phyloP scores from a whole-genome alignment of 2,329 filamentous ascomycete species.

The Podosphaera xanthii region DNA sequence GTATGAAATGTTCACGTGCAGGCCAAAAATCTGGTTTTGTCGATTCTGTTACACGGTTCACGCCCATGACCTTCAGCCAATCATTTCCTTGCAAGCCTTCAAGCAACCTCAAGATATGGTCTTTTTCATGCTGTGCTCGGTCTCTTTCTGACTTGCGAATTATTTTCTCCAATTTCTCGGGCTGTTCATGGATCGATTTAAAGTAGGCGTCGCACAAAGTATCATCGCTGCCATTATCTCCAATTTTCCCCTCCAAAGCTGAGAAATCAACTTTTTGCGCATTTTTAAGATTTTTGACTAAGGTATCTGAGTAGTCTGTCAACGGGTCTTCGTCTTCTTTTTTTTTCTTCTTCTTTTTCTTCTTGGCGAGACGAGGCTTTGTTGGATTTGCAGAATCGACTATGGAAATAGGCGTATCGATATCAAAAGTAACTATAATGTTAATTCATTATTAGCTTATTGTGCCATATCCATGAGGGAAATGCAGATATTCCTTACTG shows the following conservation, averaged over 20 bases:
- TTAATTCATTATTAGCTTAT: conserved; percentile 6
- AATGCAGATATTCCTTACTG: conserved; percentile 28
- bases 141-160: conserved; percentile 42
- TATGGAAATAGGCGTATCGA: conserved; percentile 51
- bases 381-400: conserved; percentile 27
- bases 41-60: conserved; percentile 57
- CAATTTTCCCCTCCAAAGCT: conserved; percentile 24
- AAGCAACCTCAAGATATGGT: conserved; percentile 41
- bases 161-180: conserved; percentile 35
- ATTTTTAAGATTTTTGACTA: conserved; percentile 33
- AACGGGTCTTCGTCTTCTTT: conserved; percentile 14
- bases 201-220: conserved; percentile 33
- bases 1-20: conserved; percentile 65
- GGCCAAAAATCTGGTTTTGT: conserved; percentile 73
- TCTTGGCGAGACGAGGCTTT: neutral
- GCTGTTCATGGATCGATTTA: conserved; percentile 30
- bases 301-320: conserved; percentile 29
- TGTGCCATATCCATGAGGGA: neutral
- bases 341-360: neutral
- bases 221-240: conserved; percentile 21
- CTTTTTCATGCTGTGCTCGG: conserved; percentile 41
- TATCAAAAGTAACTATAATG: conserved; percentile 41
- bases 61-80: conserved; percentile 81
- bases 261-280: conserved; percentile 32
- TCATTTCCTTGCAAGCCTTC: conserved; percentile 76